Evolutionary conservation across 2,329 filamentous ascomycete species (phyloP).

Genomic region (Cladophialophora exuberans): DNA sequence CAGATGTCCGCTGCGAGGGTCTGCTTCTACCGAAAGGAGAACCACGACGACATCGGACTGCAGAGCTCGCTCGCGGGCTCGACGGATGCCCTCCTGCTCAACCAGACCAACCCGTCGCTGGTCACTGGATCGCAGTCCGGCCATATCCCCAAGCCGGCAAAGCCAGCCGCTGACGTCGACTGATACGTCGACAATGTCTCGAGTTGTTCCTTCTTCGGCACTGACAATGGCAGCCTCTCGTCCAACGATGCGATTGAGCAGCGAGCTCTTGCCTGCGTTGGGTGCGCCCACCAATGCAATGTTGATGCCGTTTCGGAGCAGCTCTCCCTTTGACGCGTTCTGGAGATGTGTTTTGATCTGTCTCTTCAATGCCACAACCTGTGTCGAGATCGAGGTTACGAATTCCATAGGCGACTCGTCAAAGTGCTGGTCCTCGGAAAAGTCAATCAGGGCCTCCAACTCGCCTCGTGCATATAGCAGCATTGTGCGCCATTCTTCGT

Average conservation of each 20-base stretch:
- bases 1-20: conserved; percentile 36
- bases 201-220: conserved; percentile 86
- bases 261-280: conserved; percentile 91
- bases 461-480: conserved; percentile 84
- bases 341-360: conserved; percentile 71
- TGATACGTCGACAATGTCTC: conserved; percentile 90
- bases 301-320: conserved; percentile 81
- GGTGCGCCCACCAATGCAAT: conserved; percentile 88
- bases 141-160: conserved; percentile 94
- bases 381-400: conserved; percentile 67
- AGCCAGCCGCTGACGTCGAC: conserved; percentile 88
- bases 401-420: conserved; percentile 80
- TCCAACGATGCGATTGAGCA: conserved; percentile 88
- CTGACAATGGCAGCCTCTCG: conserved; percentile 95
- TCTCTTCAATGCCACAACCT: conserved; percentile 64
- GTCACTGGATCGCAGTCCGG: conserved; percentile 66
- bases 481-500: conserved; percentile 79
- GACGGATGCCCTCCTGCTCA: conserved; percentile 86
- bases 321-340: conserved; percentile 79
- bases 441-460: conserved; percentile 94
- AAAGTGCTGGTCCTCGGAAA: conserved; percentile 96
- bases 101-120: conserved; percentile 65
- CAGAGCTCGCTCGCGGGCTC: conserved; percentile 77
- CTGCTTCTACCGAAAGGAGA: conserved; percentile 71
- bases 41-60: conserved; percentile 86